phyloP scores from a whole-genome alignment of 2,329 filamentous ascomycete genomes.

The Chaetoscypha palmicola region DNA sequence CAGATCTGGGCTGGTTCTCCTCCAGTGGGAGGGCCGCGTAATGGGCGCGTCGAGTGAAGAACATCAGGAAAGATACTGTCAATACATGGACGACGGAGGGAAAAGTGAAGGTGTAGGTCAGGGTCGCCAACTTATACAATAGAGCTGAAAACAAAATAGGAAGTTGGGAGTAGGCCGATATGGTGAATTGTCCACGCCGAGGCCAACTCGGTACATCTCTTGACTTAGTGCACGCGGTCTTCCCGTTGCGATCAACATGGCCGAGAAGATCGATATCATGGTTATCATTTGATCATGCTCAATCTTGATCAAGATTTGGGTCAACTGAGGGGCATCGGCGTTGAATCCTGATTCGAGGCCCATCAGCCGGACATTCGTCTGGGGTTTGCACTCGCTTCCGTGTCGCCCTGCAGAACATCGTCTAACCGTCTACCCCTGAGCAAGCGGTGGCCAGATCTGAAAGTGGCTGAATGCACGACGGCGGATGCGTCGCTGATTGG shows the following conservation, averaged over 20 bases:
- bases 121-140: not conserved
- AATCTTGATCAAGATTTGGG: constrained; percentile 4
- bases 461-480: not conserved
- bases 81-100: too few species aligned
- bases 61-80: constrained; percentile 6
- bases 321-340: constrained; percentile 10
- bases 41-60: constrained; percentile 8
- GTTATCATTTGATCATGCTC: constrained; percentile 2
- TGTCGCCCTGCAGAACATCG: not conserved
- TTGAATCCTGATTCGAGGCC: constrained; percentile 9
- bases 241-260: not conserved
- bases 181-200: too few species aligned
- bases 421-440: not conserved
- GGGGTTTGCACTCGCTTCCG: too few species aligned
- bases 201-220: too few species aligned
- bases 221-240: not conserved
- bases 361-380: not conserved
- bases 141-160: constrained; percentile 2
- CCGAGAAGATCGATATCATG: not conserved
- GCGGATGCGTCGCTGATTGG: not conserved
- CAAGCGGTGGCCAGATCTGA: not conserved
- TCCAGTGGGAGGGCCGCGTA: constrained; percentile 9
- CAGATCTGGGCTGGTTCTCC: constrained; percentile 8
- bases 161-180: constrained; percentile 4
- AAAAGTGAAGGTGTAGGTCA: not conserved